A percentile compares a stretch with the other conserved stretches of the same genome.
phyloP scores from a whole-genome alignment of 257 asterid species.

The Oldenlandia corymbosa region DNA sequence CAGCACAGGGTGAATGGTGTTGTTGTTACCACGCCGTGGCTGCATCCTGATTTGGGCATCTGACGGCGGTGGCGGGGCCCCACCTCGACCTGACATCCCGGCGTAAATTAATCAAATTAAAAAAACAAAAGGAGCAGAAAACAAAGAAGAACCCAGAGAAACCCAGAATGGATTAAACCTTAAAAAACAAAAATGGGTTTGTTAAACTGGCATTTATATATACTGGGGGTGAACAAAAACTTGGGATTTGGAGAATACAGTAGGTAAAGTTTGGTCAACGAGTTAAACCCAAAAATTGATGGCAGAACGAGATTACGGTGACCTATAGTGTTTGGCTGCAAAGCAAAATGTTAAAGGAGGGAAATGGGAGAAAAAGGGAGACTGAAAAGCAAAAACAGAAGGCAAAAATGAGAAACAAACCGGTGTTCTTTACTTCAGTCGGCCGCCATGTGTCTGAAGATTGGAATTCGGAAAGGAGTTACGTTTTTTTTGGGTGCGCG shows the following conservation, averaged over 20 bases:
- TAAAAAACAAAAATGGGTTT: too few relatives aligned
- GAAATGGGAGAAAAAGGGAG: not conserved
- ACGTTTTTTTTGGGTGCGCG: not conserved
- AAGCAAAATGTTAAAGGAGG: too few relatives aligned
- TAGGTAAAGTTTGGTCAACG: conserved; percentile 11
- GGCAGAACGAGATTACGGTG: not conserved
- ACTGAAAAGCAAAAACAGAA: not conserved
- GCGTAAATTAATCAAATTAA: not conserved
- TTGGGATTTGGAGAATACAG: not conserved
- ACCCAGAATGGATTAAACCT: too few relatives aligned
- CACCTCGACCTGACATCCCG: conserved; percentile 32
- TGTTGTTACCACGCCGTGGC: conserved; percentile 54
- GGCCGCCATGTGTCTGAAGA: not conserved
- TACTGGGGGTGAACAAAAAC: not conserved
- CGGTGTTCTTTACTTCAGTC: conserved; percentile 8
- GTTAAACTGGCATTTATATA: too few relatives aligned
- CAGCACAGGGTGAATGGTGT: conserved; percentile 59
- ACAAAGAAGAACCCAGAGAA: not conserved
- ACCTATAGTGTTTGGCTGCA: not conserved
- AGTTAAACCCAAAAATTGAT: not conserved
- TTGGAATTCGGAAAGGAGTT: not conserved
- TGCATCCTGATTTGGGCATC: conserved; percentile 34
- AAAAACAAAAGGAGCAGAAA: too few relatives aligned
- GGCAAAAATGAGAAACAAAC: not conserved
- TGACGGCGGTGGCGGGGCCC: conserved; percentile 29